Percentiles rank a stretch among this genome's conserved stretches.
These are phyloP conservation scores for Epichloe gansuensis DNA, from an alignment of 2,329 filamentous ascomycete genomes.

Conservation along the genomic window DNA sequence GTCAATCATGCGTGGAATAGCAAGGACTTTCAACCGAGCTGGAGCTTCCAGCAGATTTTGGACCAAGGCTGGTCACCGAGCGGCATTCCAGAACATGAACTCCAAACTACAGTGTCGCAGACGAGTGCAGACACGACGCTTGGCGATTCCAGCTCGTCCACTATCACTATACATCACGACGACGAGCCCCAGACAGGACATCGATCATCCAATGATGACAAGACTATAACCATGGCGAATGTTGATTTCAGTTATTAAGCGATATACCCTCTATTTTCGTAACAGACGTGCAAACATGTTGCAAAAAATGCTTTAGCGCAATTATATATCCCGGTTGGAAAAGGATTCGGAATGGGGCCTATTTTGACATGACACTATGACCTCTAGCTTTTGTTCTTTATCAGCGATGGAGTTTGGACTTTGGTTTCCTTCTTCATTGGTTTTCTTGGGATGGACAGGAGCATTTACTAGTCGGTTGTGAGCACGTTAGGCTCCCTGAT, in stretches of 20 bases:
- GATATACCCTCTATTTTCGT: slow-evolving; percentile 3
- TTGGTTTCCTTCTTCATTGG: too few species aligned
- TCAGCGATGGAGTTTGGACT: slow-evolving; percentile 8
- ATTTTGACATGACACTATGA: slow-evolving; percentile 3
- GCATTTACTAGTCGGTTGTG: not conserved
- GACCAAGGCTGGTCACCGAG: slow-evolving; percentile 49
- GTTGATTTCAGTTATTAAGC: slow-evolving; percentile 49
- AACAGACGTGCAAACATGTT: not conserved
- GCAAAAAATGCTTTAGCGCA: not conserved
- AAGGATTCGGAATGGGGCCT: not conserved
- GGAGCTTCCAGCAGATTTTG: slow-evolving; percentile 57
- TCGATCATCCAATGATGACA: slow-evolving; percentile 36
- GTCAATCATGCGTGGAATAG: slow-evolving; percentile 61
- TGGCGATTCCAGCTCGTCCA: slow-evolving; percentile 26
- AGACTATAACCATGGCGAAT: slow-evolving; percentile 39
- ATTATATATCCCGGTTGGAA: not conserved
- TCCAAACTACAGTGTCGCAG: slow-evolving; percentile 35
- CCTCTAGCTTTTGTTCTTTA: not conserved
- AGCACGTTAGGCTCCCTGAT: too few species aligned
- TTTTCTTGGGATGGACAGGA: not conserved
- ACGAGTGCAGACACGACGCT: slow-evolving; percentile 30
- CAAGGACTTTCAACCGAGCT: slow-evolving; percentile 52
- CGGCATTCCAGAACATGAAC: slow-evolving; percentile 39
- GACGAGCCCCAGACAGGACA: slow-evolving; percentile 21
- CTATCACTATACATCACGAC: slow-evolving; percentile 25